A percentile compares a stretch with the other conserved stretches of the same genome.
These are phyloP conservation scores for Pontederia crassipes DNA, from an alignment of 176 grass and related monocot species.

Conservation along the genomic window DNA sequence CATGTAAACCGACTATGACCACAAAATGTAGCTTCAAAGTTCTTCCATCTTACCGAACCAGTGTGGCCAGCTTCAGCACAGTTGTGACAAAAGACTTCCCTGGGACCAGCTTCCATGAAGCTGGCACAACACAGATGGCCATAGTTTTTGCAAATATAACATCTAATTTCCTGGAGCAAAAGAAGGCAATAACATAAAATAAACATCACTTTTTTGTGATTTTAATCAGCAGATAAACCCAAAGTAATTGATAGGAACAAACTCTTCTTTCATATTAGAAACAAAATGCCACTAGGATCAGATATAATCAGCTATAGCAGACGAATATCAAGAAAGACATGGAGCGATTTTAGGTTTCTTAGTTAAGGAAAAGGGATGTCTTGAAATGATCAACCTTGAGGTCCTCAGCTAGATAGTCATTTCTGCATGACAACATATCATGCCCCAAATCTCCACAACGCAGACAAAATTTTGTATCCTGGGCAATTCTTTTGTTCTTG, in stretches of 20 bases:
- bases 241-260: no score
- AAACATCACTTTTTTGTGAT: neutral
- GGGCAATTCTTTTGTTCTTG: constrained; percentile 55
- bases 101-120: constrained; percentile 39
- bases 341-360: no score
- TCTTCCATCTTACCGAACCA: constrained; percentile 49
- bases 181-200: neutral
- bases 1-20: neutral
- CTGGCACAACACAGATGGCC: constrained; percentile 84
- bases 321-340: no score
- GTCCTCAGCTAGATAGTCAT: constrained; percentile 63
- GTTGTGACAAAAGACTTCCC: constrained; percentile 77
- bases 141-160: constrained; percentile 74
- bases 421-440: constrained; percentile 70
- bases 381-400: constrained; percentile 39
- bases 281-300: no score
- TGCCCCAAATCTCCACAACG: constrained; percentile 67
- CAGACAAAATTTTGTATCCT: constrained; percentile 55
- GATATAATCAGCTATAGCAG: no score
- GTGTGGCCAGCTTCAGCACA: constrained; percentile 80
- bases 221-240: no score
- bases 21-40: neutral
- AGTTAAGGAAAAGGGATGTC: neutral
- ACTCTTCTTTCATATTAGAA: no score
- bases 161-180: constrained; percentile 72